These are phyloP conservation scores for Corylus heterophylla DNA, from an alignment of 306 rosid species.

Conservation along the genomic window DNA sequence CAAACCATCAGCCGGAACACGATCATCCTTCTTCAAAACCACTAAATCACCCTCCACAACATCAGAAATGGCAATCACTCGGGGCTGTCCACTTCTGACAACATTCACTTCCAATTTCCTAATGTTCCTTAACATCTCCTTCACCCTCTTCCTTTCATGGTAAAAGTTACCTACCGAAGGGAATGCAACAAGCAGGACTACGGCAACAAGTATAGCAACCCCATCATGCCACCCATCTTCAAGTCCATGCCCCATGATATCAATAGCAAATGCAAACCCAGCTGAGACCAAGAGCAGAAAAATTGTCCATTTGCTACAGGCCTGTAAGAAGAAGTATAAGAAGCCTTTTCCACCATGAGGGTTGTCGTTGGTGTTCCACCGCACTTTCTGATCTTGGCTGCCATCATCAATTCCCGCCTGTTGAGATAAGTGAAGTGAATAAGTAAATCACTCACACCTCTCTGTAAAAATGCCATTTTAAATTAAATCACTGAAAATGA, in stretches of 20 bases:
- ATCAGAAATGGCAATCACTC: slow-evolving; percentile 4
- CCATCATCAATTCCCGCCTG: slow-evolving; percentile 1
- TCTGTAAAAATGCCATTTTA: too few relatives aligned
- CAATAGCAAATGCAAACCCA: slow-evolving; percentile 42
- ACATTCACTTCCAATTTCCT: slow-evolving; percentile 28
- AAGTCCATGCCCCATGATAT: slow-evolving; percentile 45
- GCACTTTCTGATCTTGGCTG: background rate
- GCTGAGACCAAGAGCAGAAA: slow-evolving; percentile 41
- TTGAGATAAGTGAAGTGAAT: too few relatives aligned
- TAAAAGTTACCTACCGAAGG: slow-evolving; percentile 33
- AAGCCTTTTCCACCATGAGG: slow-evolving; percentile 26
- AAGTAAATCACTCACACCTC: background rate
- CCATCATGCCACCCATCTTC: slow-evolving; percentile 69
- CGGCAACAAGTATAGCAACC: slow-evolving; percentile 39
- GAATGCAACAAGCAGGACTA: slow-evolving; percentile 35
- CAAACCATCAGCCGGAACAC: slow-evolving; percentile 67
- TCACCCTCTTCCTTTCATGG: slow-evolving; percentile 31
- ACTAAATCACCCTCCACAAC: slow-evolving; percentile 48
- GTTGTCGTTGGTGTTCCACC: background rate
- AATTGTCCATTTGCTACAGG: slow-evolving; percentile 36
- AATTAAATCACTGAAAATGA: too few relatives aligned
- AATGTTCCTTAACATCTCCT: slow-evolving; percentile 24
- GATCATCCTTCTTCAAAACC: slow-evolving; percentile 33
- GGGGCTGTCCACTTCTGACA: slow-evolving; percentile 10
- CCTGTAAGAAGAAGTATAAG: slow-evolving; percentile 20